phyloP scores from a whole-genome alignment of 1,284 basidiomycete species.

The Microbotryum intermedium region DNA sequence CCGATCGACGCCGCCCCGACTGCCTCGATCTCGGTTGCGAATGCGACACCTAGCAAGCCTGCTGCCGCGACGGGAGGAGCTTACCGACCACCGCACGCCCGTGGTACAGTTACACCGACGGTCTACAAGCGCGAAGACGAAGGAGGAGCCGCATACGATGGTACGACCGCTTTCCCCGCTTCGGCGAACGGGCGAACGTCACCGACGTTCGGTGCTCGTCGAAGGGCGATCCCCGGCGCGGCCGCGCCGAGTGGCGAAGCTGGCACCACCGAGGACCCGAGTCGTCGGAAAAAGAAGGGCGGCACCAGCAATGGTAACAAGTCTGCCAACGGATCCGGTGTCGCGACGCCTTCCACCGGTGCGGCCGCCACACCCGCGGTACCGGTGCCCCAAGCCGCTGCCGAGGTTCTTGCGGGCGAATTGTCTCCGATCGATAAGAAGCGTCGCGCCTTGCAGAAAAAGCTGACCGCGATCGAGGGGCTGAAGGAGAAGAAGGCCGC shows the following conservation, averaged over 20 bases:
- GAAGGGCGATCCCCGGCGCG: conserved; percentile 20
- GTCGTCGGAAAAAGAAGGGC: conserved; percentile 23
- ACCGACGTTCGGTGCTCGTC: conserved; percentile 11
- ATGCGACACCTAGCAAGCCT: conserved; percentile 41
- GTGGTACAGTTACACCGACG: conserved; percentile 71
- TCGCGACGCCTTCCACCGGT: conserved; percentile 47
- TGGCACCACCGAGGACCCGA: conserved; percentile 6
- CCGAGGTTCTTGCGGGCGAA: conserved; percentile 26
- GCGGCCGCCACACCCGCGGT: not conserved
- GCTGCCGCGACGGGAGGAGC: conserved; percentile 57
- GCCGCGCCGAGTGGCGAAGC: not conserved
- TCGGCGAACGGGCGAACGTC: conserved; percentile 20
- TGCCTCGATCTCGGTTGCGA: conserved; percentile 53
- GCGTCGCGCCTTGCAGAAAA: conserved; percentile 53
- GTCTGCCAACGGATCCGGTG: conserved; percentile 40
- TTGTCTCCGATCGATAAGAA: conserved; percentile 48
- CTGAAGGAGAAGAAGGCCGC: conserved; percentile 40
- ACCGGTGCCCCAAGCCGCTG: conserved; percentile 4
- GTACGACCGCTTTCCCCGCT: conserved; percentile 25
- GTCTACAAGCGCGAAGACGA: conserved; percentile 85
- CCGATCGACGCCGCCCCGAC: conserved; percentile 65
- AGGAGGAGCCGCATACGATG: conserved; percentile 46
- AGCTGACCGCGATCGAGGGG: conserved; percentile 54
- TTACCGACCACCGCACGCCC: conserved; percentile 84
- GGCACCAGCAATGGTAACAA: conserved; percentile 1